phyloP scores from a whole-genome alignment of 108 stramenopile species.

The Heterococcus sp. region DNA sequence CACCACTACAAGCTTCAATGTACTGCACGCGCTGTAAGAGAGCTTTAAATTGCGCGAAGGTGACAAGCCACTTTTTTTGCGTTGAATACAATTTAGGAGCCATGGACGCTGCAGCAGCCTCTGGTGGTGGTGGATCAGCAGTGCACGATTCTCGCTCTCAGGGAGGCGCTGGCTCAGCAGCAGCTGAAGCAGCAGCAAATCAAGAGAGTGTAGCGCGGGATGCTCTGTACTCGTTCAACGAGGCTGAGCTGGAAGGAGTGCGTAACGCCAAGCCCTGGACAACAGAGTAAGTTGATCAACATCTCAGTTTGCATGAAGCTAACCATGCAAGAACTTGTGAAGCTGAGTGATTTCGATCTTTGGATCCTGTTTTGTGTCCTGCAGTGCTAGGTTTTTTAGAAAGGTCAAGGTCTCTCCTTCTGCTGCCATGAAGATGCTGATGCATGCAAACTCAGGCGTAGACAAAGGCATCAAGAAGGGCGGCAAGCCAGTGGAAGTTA shows the following conservation, averaged over 20 bases:
- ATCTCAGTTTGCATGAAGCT: background rate
- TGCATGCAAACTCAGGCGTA: constrained; percentile 93
- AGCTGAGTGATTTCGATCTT: background rate
- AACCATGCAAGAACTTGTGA: too few relatives aligned
- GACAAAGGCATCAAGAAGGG: constrained; percentile 82
- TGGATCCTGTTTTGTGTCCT: background rate
- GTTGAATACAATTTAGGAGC: too few relatives aligned
- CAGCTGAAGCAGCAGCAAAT: too few relatives aligned
- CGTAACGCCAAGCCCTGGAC: constrained; percentile 41
- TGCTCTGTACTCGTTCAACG: constrained; percentile 35
- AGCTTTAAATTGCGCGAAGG: too few relatives aligned
- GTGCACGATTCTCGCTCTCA: too few relatives aligned
- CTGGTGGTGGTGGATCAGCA: too few relatives aligned
- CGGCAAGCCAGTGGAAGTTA: constrained; percentile 83
- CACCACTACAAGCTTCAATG: too few relatives aligned
- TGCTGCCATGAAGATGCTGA: constrained; percentile 65
- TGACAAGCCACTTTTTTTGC: too few relatives aligned
- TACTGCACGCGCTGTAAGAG: too few relatives aligned
- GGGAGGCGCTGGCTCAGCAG: too few relatives aligned
- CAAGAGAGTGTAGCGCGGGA: too few relatives aligned
- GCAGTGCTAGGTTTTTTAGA: constrained; percentile 61
- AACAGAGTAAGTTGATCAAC: constrained; percentile 32
- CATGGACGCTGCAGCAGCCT: too few relatives aligned
- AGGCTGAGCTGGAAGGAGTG: constrained; percentile 23
- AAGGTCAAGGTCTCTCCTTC: constrained; percentile 57